Conservation (phyloP, 192 early-diverging fungal genomes). For the Haplosporangium gracile region DNA sequence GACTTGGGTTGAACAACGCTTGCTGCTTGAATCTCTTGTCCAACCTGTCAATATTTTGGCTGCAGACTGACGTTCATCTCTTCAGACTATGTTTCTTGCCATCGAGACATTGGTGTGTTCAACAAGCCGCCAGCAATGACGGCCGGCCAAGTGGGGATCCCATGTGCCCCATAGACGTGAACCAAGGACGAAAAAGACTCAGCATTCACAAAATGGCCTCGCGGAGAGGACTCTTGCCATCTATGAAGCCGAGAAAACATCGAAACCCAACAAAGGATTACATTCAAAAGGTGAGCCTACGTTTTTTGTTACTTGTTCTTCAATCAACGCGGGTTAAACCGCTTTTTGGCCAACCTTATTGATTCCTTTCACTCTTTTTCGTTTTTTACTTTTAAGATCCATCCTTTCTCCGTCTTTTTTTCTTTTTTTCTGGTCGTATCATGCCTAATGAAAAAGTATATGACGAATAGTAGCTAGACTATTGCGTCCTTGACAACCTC, state of each 20-base stretch:
- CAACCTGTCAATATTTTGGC: no score
- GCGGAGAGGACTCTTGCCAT: not conserved
- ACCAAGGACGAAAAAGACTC: not conserved
- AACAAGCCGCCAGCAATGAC: not conserved
- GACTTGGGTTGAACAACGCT: no score
- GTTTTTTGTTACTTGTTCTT: not conserved
- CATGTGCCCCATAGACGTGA: not conserved
- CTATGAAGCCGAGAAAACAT: not conserved
- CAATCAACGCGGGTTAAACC: not conserved
- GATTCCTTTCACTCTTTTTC: not conserved
- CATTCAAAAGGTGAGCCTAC: constrained; percentile 2
- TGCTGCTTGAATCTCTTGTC: no score
- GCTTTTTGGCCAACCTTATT: not conserved
- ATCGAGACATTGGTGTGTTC: no score
- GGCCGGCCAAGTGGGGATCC: not conserved
- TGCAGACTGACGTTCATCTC: no score
- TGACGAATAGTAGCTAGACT: no score
- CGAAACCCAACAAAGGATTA: not conserved
- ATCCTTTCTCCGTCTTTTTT: not conserved
- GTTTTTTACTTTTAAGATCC: not conserved
- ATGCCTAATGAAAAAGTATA: no score
- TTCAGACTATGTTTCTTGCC: no score
- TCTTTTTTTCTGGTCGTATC: no score
- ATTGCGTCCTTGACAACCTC: no score
- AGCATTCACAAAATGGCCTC: not conserved